Conservation (phyloP, 2,329 filamentous ascomycete species). For the Hysterium pulicare region DNA sequence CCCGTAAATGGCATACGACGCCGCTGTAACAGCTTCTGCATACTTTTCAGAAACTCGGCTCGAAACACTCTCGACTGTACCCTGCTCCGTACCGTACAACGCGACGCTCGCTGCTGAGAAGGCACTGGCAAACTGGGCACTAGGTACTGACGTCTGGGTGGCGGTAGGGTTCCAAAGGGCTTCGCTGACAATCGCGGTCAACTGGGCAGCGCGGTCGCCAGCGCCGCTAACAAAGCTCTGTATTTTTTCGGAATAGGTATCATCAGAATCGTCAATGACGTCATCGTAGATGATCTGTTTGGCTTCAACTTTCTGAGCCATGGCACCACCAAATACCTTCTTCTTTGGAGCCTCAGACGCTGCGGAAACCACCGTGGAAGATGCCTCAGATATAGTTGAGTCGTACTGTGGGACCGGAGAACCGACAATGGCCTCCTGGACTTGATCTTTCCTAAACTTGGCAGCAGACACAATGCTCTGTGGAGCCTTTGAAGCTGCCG, state of each 20-base stretch:
- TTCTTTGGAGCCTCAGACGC: slow-evolving; percentile 30
- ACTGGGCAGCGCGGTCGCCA: slow-evolving; percentile 51
- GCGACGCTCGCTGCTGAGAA: slow-evolving; percentile 55
- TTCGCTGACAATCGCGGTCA: slow-evolving; percentile 56
- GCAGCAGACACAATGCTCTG: slow-evolving; percentile 18
- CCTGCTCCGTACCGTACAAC: slow-evolving; percentile 50
- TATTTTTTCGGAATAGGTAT: slow-evolving; percentile 49
- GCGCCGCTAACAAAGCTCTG: slow-evolving; percentile 52
- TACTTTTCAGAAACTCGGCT: slow-evolving; percentile 55
- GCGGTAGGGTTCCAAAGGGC: slow-evolving; percentile 48
- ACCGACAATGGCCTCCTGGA: slow-evolving; percentile 19
- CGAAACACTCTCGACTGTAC: slow-evolving; percentile 42
- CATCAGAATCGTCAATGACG: slow-evolving; percentile 45
- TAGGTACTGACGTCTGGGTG: slow-evolving; percentile 52
- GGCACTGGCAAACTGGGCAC: slow-evolving; percentile 56
- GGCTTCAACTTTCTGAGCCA: slow-evolving; percentile 50
- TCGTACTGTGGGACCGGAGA: slow-evolving; percentile 14
- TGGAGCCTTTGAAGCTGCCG: slow-evolving; percentile 14
- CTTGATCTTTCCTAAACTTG: slow-evolving; percentile 15
- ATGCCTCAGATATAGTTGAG: slow-evolving; percentile 10
- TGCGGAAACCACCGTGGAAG: slow-evolving; percentile 4
- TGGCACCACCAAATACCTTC: slow-evolving; percentile 55
- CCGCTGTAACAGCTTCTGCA: slow-evolving; percentile 56
- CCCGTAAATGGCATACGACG: slow-evolving; percentile 56
- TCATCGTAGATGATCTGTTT: slow-evolving; percentile 50